phyloP scores from a whole-genome alignment of 2,329 filamentous ascomycete genomes.

The Cytospora mali region DNA sequence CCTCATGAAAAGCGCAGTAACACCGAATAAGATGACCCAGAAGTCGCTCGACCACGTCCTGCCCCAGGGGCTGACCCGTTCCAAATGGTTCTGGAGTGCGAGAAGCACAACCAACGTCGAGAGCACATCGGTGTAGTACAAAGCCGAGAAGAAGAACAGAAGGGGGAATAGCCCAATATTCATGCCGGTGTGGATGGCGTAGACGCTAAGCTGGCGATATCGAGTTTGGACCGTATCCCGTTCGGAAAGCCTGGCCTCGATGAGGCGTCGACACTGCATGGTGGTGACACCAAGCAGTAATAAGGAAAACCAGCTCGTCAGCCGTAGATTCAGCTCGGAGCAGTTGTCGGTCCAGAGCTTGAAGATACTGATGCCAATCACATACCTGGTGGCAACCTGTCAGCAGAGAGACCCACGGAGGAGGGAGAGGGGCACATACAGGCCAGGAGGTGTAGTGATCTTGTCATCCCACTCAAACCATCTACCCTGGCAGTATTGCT shows the following conservation, averaged over 20 bases:
- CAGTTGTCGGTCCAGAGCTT: slow-evolving; percentile 38
- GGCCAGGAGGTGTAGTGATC: slow-evolving; percentile 91
- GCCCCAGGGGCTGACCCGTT: slow-evolving; percentile 42
- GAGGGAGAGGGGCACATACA: slow-evolving; percentile 54
- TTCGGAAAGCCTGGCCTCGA: slow-evolving; percentile 48
- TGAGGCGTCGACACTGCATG: slow-evolving; percentile 53
- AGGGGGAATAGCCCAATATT: slow-evolving; percentile 87
- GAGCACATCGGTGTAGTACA: slow-evolving; percentile 93
- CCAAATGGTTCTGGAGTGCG: slow-evolving; percentile 63
- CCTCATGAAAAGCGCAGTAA: slow-evolving; percentile 72
- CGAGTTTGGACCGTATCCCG: slow-evolving; percentile 30
- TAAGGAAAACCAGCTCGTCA: slow-evolving; percentile 51
- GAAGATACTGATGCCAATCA: slow-evolving; percentile 47
- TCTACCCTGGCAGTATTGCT: slow-evolving; percentile 76
- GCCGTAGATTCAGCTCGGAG: slow-evolving; percentile 48
- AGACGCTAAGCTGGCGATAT: slow-evolving; percentile 38
- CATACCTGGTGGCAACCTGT: slow-evolving; percentile 45
- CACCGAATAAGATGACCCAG: slow-evolving; percentile 56
- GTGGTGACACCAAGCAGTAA: slow-evolving; percentile 49
- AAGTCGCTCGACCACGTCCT: slow-evolving; percentile 46
- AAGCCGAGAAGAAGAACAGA: slow-evolving; percentile 90
- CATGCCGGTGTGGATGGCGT: slow-evolving; percentile 64
- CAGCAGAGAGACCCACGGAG: slow-evolving; percentile 25
- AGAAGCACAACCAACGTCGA: slow-evolving; percentile 76
- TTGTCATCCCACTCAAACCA: slow-evolving; percentile 91